A percentile compares a stretch with the other conserved stretches of the same genome.
Evolutionary conservation across 495 filamentous ascomycete genomes (phyloP).

Genomic region (Aspergillus hancockii): DNA sequence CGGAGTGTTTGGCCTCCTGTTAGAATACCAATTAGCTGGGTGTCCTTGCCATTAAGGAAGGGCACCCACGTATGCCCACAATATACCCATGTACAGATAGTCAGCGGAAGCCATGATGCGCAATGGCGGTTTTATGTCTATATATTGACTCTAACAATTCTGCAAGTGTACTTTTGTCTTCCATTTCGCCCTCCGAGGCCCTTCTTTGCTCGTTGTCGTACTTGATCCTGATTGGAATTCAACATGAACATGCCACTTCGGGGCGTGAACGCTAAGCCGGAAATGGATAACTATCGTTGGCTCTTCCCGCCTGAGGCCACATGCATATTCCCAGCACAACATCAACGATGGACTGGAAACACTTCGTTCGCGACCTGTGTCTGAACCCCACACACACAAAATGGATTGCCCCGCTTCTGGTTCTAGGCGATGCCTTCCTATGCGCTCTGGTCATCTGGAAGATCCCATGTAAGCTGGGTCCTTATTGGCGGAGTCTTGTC

Average conservation of each 20-base stretch:
- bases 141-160: slow-evolving; percentile 4
- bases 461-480: slow-evolving; percentile 70
- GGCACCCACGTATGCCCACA: slow-evolving; percentile 10
- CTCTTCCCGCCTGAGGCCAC: slow-evolving; percentile 17
- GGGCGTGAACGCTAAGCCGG: slow-evolving; percentile 22
- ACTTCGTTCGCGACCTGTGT: slow-evolving; percentile 20
- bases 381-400: slow-evolving; percentile 53
- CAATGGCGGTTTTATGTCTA: slow-evolving; percentile 6
- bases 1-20: background rate
- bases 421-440: slow-evolving; percentile 73
- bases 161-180: background rate
- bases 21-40: background rate
- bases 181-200: background rate
- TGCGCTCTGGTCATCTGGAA: slow-evolving; percentile 78
- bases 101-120: slow-evolving; percentile 11
- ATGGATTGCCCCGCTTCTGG: slow-evolving; percentile 68
- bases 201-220: background rate
- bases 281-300: slow-evolving; percentile 24
- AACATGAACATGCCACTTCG: background rate
- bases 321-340: slow-evolving; percentile 7
- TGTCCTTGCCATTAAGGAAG: background rate
- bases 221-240: background rate
- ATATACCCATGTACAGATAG: slow-evolving; percentile 32
- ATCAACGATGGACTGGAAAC: slow-evolving; percentile 21
- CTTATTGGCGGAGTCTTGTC: background rate